A percentile compares a stretch with the other conserved stretches of the same genome.
phyloP scores from a whole-genome alignment of 2,329 filamentous ascomycete genomes.

The Scopulariopsis brevicaulis region DNA sequence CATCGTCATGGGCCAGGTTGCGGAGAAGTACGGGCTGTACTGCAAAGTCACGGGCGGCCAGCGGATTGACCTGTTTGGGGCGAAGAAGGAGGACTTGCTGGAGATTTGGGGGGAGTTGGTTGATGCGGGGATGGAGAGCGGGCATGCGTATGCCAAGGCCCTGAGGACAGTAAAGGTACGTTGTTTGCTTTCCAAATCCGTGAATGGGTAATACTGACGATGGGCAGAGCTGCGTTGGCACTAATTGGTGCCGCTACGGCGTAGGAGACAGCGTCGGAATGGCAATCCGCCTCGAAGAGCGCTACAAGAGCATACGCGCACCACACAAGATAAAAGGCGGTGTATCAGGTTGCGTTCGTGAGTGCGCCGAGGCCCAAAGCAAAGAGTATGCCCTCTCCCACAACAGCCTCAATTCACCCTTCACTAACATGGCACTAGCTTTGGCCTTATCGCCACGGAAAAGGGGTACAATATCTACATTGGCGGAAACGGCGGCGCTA shows the following conservation, averaged over 20 bases:
- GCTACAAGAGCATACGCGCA: constrained; percentile 82
- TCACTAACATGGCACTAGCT: no score
- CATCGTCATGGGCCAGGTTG: constrained; percentile 72
- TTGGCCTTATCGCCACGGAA: constrained; percentile 80
- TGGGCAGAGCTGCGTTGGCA: constrained; percentile 64
- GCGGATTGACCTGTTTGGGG: constrained; percentile 87
- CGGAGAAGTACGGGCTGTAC: constrained; percentile 74
- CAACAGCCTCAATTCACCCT: neutral
- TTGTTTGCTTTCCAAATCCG: neutral
- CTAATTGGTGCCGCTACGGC: constrained; percentile 83
- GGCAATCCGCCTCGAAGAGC: constrained; percentile 77
- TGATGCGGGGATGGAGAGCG: constrained; percentile 79
- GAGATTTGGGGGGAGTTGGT: constrained; percentile 74
- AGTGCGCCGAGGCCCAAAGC: constrained; percentile 85
- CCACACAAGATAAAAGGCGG: constrained; percentile 90
- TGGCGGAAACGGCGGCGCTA: constrained; percentile 79
- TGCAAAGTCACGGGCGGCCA: constrained; percentile 90
- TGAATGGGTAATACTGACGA: neutral
- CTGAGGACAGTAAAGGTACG: constrained; percentile 65
- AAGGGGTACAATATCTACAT: constrained; percentile 93
- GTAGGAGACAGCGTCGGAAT: constrained; percentile 86
- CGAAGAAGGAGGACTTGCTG: constrained; percentile 74
- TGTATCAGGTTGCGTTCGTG: constrained; percentile 82
- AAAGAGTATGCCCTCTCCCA: constrained; percentile 85
- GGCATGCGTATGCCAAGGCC: constrained; percentile 84